Base-by-base conservation (phyloP, 1,139 yeast species). In the Pneumocystis sp. region DNA sequence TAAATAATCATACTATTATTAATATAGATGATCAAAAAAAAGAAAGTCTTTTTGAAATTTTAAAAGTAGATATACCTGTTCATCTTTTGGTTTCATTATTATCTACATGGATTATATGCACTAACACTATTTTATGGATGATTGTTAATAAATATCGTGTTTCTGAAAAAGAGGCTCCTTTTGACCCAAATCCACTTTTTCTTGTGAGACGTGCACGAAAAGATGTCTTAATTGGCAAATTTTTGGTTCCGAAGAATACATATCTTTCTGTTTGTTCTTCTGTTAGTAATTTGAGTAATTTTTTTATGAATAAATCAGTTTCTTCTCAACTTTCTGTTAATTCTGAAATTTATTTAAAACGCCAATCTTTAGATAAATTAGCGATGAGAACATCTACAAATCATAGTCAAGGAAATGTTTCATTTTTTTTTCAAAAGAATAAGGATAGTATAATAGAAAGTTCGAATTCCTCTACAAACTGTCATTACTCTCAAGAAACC, bases 101-200 rank as follows among this genome's bases (percentile, higher is more conserved):
- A 50, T 50, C 57, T 50, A 50, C 57, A 50, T 50, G 57, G 57
- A 50, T 50, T 25, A 50, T 50, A 50, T 50, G 57, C 57, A 50
- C 57, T 50, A 50, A 50, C 21, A 25, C n/a, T 50, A 50, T 50
- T 50, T 25, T 50, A 50, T 50, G 57, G 57, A 31, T 50, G 21
- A 50, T 50, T 25, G 57, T 50, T 50, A 50, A 50, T 50, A 29
- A 25, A 50, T 50, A 50, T 50, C 57, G 57, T 50, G 12, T 50
- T 50, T 25, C n/a, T 10, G 57, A 50, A 50, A 50, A 50, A 50
- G 57, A 50, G 3, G 34, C 17, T 25, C 57, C 57, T 50, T 50
- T 50, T 50, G 57, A 50, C 7, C 57, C 57, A 25, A 50, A 50
- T 25, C 57, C 57, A 50, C 57, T 50, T 29, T 50, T 50, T 50